Evolutionary conservation across 192 early-diverging fungal genomes (phyloP), one percentile per base, ranked within the genome.

Genomic region (Backusella tarrabulga): DNA sequence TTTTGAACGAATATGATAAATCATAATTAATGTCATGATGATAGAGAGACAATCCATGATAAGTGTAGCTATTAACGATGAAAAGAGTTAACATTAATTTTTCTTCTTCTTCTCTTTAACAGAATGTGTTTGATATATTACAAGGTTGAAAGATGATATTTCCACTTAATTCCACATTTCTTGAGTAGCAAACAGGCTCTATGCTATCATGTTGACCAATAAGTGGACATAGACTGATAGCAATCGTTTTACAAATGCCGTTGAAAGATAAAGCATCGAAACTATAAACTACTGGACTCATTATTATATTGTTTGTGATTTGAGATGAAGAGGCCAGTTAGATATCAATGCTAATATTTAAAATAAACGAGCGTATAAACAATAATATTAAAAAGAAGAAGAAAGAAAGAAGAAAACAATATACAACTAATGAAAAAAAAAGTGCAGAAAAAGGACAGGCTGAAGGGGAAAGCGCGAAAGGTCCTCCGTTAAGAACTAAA

Each of bases 11-110:
- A 99, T 95, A 83, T 99, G 97, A 77, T 93, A 94, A 83, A 99
- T 98, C 98, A 99, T 99, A 82, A 97, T 97, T 66, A 91, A 85
- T 19, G 97, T 97, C 98, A 99, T 99, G 76, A 95, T 81, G 71
- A 99, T 83, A 26, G 97, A 92, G 73, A 97, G 90, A 72, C 97
- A 74, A 78, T 98, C 93, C 73, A 98, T 95, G 68, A 99, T 95
- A 50, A 99, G 87, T 42, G 96, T 95, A 6, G 98, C 97, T 88
- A 50, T 42, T 73, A 50, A 56, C 4, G 8, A 68, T 36, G 4
- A 29, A 23, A 63, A 19, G 9, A n/a, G 29, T 34, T 19, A 74
- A 3, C 3, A 29, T 38, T 15, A 2, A 42, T 4, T n/a, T 12
- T 12, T 54, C 29, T 19, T 2, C 19, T n/a, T 54, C 9, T 34